Evolutionary conservation across 176 grass and related monocot genomes (phyloP).

Genomic region (Panicum miliaceum): DNA sequence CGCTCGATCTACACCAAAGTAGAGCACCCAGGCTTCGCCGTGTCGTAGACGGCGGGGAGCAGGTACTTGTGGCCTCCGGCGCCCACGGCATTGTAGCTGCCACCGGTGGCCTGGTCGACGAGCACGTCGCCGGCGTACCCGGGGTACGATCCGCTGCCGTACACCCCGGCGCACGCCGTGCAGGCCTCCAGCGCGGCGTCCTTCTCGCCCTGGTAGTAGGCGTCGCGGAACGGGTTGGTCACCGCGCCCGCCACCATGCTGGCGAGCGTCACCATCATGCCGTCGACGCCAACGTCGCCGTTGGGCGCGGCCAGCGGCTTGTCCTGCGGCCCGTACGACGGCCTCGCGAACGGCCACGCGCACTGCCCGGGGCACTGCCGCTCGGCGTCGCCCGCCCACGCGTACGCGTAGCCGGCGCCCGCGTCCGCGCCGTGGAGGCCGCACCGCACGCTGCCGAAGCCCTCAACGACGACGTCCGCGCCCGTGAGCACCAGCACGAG

Average conservation of each 20-base stretch:
- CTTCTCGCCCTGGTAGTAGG: slow-evolving; percentile 55
- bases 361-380: slow-evolving; percentile 63
- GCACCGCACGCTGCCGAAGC: slow-evolving; percentile 59
- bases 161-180: slow-evolving; percentile 60
- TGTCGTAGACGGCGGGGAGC: slow-evolving; percentile 47
- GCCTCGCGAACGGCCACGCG: slow-evolving; percentile 66
- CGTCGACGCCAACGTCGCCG: slow-evolving; percentile 58
- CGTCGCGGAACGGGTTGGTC: slow-evolving; percentile 62
- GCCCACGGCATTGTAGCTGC: slow-evolving; percentile 59
- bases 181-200: slow-evolving; percentile 61
- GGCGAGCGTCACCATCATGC: slow-evolving; percentile 56
- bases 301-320: slow-evolving; percentile 46
- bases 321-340: slow-evolving; percentile 51
- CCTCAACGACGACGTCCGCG: slow-evolving; percentile 47
- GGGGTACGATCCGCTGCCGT: slow-evolving; percentile 50
- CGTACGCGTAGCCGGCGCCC: slow-evolving; percentile 25
- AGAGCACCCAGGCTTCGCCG: slow-evolving; percentile 33
- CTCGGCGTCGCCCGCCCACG: slow-evolving; percentile 55
- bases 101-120: slow-evolving; percentile 40
- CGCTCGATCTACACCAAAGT: slow-evolving; percentile 46
- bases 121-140: slow-evolving; percentile 58
- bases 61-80: slow-evolving; percentile 49
- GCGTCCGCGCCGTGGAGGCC: slow-evolving; percentile 48
- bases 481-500: slow-evolving; percentile 54
- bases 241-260: slow-evolving; percentile 49